phyloP scores from a whole-genome alignment of 176 grass and related monocot species.

The Saccharum officinarum region DNA sequence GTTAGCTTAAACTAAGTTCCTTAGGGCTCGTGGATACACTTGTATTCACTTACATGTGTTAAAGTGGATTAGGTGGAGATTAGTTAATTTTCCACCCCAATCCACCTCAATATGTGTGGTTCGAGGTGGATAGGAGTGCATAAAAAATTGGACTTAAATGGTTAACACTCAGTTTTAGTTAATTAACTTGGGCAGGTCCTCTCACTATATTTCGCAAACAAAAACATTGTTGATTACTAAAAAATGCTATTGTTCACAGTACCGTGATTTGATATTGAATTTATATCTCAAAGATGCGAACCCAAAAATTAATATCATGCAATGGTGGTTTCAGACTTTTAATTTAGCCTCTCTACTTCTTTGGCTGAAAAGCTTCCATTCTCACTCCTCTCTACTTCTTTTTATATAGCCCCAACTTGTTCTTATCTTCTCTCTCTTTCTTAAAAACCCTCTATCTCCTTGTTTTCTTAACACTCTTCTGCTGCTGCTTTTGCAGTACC shows the following conservation, averaged over 20 bases:
- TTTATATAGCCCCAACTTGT: background rate
- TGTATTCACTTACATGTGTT: too few species aligned
- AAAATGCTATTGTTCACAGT: background rate
- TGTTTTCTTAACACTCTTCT: background rate
- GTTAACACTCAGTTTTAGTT: too few species aligned
- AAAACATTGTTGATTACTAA: background rate
- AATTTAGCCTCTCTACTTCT: too few species aligned
- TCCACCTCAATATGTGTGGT: too few species aligned
- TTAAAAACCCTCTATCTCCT: background rate
- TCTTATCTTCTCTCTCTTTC: constrained; percentile 7
- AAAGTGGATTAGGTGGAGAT: too few species aligned
- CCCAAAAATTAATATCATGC: background rate
- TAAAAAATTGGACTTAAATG: too few species aligned
- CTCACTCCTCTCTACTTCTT: background rate
- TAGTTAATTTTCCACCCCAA: too few species aligned
- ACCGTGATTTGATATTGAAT: background rate
- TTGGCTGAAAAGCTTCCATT: constrained; percentile 15
- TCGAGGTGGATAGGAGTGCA: too few species aligned
- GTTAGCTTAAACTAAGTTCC: too few species aligned
- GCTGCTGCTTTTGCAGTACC: background rate
- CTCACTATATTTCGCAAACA: too few species aligned
- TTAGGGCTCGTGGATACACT: too few species aligned
- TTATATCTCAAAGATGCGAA: constrained; percentile 7
- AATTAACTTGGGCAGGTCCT: too few species aligned
- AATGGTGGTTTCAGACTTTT: background rate